Base-by-base conservation (phyloP, 176 grass and related monocot species). In the Microstegium vimineum region DNA sequence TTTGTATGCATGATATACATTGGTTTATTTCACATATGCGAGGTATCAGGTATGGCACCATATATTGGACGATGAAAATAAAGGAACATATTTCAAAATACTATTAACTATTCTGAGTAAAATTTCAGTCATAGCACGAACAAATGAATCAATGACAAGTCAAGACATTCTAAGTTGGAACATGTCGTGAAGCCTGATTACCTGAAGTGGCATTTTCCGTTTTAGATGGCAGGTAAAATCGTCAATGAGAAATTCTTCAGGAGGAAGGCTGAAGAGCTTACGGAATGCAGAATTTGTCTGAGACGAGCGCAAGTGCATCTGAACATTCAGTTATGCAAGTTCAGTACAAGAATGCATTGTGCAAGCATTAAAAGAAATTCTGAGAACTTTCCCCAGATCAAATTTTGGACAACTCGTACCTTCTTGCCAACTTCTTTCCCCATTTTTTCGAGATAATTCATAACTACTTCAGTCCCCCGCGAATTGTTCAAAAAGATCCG, bases 171-270 rank as follows among this genome's bases (percentile, higher is more conserved):
- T 5, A 71, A 78, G 57, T n/a, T 22, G 31, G 4, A 52, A 40
- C 15, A 51, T 80, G 59, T 18, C 73, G 59, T 41, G 7, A 69
- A 23, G 7, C 3, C 54, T 76, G 41, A 54, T 85, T 85, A 95
- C 92, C 95, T 98, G 92, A 66, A 87, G 86, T 74, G 80, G 92
- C 92, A 95, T 85, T 93, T 93, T 98, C 84, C 90, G 87, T 78
- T 98, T 98, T 76, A 98, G 71, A 75, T 98, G 91, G 66, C 95
- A 98, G 14, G 88, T 98, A 81, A 98, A 98, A 91, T 98, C 95
- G 27, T 98, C 88, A 66, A 98, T 98, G 70, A 95, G 87, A 78
- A 98, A 98, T 86, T 98, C 95, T 95, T 98, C 92, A 18, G 82
- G 82, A 59, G 92, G 92, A 86, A 98, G 92, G 66, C 68, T 79